Conservation (phyloP, 2,329 filamentous ascomycete genomes). For the Zopfia rhizophila region DNA sequence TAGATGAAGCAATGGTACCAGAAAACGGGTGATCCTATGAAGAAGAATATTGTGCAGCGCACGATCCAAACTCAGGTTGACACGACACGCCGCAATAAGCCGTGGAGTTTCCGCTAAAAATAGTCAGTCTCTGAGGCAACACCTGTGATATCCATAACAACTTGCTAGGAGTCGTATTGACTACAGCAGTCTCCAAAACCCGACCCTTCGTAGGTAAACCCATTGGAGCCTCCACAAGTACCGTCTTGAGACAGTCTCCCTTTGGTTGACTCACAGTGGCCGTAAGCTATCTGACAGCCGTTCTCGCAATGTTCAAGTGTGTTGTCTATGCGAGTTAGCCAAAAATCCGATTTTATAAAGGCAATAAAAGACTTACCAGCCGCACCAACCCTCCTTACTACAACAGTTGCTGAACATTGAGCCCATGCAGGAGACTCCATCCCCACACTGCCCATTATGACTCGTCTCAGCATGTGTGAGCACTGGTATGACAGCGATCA, state of each 20-base stretch:
- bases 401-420: constrained; percentile 34
- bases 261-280: constrained; percentile 30
- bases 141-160: background rate
- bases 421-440: constrained; percentile 28
- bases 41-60: no score
- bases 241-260: constrained; percentile 30
- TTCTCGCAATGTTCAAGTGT: constrained; percentile 29
- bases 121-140: background rate
- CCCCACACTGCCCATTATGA: constrained; percentile 30
- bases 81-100: constrained; percentile 28
- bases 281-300: constrained; percentile 33
- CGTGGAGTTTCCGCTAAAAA: constrained; percentile 21
- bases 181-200: constrained; percentile 35
- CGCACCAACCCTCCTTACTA: constrained; percentile 24
- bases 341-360: background rate
- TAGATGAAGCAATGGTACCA: no score
- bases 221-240: constrained; percentile 30
- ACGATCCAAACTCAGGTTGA: constrained; percentile 22
- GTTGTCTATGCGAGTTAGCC: no score
- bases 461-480: no score
- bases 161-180: constrained; percentile 27
- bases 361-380: constrained; percentile 20
- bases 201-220: constrained; percentile 34
- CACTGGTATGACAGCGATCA: no score
- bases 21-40: no score